Base-by-base conservation (phyloP, 176 grass and related monocot species). In the Bothriochloa decipiens region DNA sequence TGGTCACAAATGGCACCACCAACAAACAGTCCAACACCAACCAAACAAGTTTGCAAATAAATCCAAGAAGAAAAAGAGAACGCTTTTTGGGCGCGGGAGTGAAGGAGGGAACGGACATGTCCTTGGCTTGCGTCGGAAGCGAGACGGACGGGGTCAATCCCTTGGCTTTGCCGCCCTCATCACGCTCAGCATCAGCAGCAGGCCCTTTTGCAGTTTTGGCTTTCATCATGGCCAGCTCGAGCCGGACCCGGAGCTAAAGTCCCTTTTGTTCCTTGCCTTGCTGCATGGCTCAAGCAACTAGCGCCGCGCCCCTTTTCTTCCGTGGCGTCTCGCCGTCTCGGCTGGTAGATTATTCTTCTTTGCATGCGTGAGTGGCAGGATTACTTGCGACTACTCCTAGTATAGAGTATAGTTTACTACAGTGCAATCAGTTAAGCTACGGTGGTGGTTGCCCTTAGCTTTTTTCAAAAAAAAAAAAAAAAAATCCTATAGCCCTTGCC, bases 91-190 rank as follows among this genome's bases (percentile, higher is more conserved):
- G 18, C 3, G 50, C 50, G 15, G 14, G 49, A 14, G 8, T 17
- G 50, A 68, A 8, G 35, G 49, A 82, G 5, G 71, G 70, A 80
- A 81, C 8, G 77, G 78, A 86, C 26, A 55, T 57, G 73, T 65
- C 25, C 43, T 11, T 89, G 12, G 79, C 83, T 72, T 78, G 79
- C 83, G 6, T 12, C 6, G 83, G 79, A 82, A 65, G 83, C 83
- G 83, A 78, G 47, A 36, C 49, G 28, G 47, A 36, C 49, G 28
- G 50, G 39, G 67, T 58, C 45, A 72, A 70, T 26, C 50, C 26
- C 5, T 37, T 10, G 0, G 3, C 2, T 20, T 22, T 3, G 9
- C 6, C 22, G 57, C 57, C 7, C 41, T 42, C 41, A 9, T 8
- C n/a, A n/a, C 11, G 57, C 57, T 23, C 57, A 9, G 55, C 55